Evolutionary conservation across 208 protist species (phyloP), one percentile per base, ranked within the genome.

Genomic region (Wallacemonas sp.): DNA sequence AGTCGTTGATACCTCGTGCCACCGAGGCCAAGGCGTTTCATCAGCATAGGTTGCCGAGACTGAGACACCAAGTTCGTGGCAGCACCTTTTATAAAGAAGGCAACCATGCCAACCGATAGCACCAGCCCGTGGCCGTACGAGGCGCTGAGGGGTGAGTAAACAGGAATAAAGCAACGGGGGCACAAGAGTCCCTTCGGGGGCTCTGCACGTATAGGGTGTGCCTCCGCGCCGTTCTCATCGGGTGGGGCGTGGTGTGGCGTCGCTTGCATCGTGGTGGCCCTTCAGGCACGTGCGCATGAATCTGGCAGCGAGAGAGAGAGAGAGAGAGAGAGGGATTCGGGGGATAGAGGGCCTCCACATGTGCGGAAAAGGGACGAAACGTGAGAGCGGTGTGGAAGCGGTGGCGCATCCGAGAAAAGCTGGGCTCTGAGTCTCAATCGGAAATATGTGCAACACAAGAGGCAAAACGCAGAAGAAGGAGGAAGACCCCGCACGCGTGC

Each of bases 1-100:
- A 90, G 77, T 14, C 81, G 80, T 70, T 86, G 77, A 33, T 89
- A 90, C 11, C 69, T 54, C 22, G 47, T 33, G 9, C 42, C 75
- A 2, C 36, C 28, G 22, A 87, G 51, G 41, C 66, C 59, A 49
- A 74, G 83, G 34, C 75, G 71, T 22, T 62, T 24, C 26, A 62
- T 60, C 42, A 90, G 78, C 81, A 93, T 89, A 15, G 84, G 63
- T 41, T 66, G 71, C 53, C 70, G 28, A 0, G 76, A 70, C 5
- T 53, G 45, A 15, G 26, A 53, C 19, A 83, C 22, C 3, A 79
- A 28, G 11, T 60, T 73, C 12, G 65, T 68, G 14, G 34, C 54
- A 0, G 80, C 14, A 17, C 79, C 75, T 36, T 85, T 85, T 14
- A 12, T 66, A 30, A 80, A 59, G 22, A 83, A n/a, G 45, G 75